Conservation (phyloP, 768 basidiomycete genomes). For the Leccinum disarticulatum region DNA sequence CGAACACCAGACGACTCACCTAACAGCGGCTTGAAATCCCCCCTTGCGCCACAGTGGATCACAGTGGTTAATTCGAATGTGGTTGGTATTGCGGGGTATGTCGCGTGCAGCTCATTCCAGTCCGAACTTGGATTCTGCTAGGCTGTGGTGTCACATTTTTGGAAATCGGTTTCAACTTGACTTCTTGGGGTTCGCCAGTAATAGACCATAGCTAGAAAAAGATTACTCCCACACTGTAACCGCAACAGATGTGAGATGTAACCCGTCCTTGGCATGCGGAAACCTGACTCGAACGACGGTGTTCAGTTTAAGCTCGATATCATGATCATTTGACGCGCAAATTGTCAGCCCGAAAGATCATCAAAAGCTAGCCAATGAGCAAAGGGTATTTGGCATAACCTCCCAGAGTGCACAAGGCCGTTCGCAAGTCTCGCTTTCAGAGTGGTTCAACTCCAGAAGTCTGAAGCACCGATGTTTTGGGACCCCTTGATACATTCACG, state of each 20-base stretch:
- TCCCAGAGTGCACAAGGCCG: too few relatives aligned
- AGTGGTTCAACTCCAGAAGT: background rate
- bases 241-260: background rate
- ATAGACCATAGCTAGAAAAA: background rate
- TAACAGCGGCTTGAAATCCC: background rate
- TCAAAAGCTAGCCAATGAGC: background rate
- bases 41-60: background rate
- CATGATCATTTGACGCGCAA: background rate
- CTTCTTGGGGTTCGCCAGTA: background rate
- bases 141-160: background rate
- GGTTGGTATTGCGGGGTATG: background rate
- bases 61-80: background rate
- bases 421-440: background rate
- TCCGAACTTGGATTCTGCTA: constrained; percentile 6
- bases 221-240: constrained; percentile 2
- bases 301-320: background rate
- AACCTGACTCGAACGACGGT: background rate
- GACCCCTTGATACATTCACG: background rate
- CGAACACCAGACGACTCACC: background rate
- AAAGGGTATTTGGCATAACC: background rate
- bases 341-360: background rate
- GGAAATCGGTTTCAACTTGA: constrained; percentile 11
- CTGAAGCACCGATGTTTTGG: background rate
- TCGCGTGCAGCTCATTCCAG: background rate
- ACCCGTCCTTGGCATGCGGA: background rate